Conservation (phyloP, 768 basidiomycete species). For the Phylloporus sp. region DNA sequence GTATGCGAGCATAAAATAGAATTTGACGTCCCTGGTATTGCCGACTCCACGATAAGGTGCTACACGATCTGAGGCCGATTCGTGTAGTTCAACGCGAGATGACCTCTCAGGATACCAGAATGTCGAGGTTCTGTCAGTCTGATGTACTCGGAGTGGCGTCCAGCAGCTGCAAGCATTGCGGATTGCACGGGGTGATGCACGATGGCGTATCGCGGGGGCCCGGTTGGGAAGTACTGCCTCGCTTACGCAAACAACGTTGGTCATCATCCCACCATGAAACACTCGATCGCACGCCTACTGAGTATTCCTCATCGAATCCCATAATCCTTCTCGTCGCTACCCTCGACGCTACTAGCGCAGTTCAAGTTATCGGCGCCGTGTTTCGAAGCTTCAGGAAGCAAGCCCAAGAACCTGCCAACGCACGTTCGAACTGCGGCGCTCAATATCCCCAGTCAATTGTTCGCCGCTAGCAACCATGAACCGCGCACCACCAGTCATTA, state of each 20-base stretch:
- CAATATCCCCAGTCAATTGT: not conserved
- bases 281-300: not conserved
- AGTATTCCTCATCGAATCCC: not conserved
- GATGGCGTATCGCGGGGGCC: no score
- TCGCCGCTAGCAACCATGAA: conserved; percentile 16
- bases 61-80: no score
- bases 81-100: no score
- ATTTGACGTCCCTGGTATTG: no score
- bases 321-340: not conserved
- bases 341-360: not conserved
- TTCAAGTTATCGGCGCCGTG: not conserved
- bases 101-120: no score
- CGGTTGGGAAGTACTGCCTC: no score
- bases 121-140: no score
- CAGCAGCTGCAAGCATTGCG: no score
- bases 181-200: no score
- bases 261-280: not conserved
- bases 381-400: not conserved
- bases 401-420: conserved; percentile 1
- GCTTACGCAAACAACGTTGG: not conserved
- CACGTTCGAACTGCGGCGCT: conserved; percentile 1
- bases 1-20: no score
- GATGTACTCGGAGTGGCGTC: no score
- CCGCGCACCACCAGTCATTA: conserved; percentile 23
- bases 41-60: no score